phyloP scores from a whole-genome alignment of 257 asterid species.

The Nicotiana otophora region DNA sequence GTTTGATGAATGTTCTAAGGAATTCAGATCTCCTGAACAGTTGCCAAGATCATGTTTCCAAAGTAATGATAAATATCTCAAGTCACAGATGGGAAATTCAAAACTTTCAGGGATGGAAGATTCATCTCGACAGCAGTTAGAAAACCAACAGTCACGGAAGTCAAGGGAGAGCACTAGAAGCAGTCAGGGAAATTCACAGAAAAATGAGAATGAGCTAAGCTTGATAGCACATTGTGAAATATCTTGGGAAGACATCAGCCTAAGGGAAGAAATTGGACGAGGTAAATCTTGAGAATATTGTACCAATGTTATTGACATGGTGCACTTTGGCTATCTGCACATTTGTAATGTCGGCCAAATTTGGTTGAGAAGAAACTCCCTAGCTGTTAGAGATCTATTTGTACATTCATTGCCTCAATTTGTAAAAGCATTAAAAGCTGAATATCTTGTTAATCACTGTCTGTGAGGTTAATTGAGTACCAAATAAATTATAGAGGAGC shows the following conservation, averaged over 20 bases:
- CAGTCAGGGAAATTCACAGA: constrained; percentile 31
- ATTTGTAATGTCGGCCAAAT: not conserved
- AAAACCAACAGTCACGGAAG: constrained; percentile 16
- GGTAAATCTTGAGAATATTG: constrained; percentile 32
- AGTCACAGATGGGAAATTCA: not conserved
- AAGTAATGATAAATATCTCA: not conserved
- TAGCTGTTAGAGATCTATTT: not conserved
- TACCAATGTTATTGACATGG: not conserved
- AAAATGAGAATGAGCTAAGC: constrained; percentile 28
- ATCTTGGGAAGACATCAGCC: constrained; percentile 59
- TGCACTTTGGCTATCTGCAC: not conserved
- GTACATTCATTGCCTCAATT: not conserved
- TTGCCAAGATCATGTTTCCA: not conserved
- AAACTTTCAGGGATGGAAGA: not conserved
- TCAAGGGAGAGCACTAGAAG: constrained; percentile 9
- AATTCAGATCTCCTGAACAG: not conserved
- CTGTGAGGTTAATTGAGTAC: not conserved
- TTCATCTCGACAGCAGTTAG: not conserved
- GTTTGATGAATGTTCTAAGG: not conserved
- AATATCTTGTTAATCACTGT: no score
- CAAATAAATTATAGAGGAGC: not conserved
- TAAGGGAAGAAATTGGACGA: constrained; percentile 55
- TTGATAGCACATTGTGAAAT: constrained; percentile 30
- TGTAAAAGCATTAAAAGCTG: not conserved
- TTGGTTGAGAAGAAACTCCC: not conserved